Conservation (phyloP, 1,139 yeast species). For the Debaryomyces sp. region DNA sequence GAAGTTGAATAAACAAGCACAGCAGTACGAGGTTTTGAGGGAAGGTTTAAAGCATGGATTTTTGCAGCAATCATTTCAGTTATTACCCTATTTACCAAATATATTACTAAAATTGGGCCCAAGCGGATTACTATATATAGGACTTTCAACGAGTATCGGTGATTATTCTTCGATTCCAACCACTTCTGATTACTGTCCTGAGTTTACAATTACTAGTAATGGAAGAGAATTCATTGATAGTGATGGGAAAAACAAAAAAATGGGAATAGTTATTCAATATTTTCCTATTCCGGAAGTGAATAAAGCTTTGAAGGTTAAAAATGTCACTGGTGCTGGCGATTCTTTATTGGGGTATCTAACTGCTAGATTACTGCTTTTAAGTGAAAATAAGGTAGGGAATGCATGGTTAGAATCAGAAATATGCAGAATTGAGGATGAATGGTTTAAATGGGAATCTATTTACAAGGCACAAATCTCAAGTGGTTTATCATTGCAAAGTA, state of each 20-base stretch:
- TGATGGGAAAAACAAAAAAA: slow-evolving; percentile 21
- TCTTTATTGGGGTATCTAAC: slow-evolving; percentile 59
- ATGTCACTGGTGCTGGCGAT: slow-evolving; percentile 79
- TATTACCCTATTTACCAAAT: slow-evolving; percentile 74
- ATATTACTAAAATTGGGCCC: slow-evolving; percentile 69
- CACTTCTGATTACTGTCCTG: slow-evolving; percentile 33
- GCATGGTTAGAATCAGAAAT: slow-evolving; percentile 30
- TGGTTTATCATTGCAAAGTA: slow-evolving; percentile 44
- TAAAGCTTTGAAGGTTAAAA: slow-evolving; percentile 34
- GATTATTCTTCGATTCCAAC: slow-evolving; percentile 42
- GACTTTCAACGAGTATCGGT: slow-evolving; percentile 28
- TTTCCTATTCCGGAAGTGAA: slow-evolving; percentile 52
- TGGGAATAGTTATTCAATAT: slow-evolving; percentile 67
- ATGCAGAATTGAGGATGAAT: slow-evolving; percentile 30
- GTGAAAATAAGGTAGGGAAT: slow-evolving; percentile 9
- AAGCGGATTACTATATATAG: slow-evolving; percentile 59
- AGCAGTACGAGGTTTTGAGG: slow-evolving; percentile 22
- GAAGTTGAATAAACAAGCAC: slow-evolving; percentile 31
- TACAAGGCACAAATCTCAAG: slow-evolving; percentile 58
- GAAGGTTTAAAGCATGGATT: slow-evolving; percentile 49
- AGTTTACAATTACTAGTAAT: slow-evolving; percentile 20
- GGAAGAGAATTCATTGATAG: slow-evolving; percentile 20
- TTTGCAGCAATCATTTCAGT: slow-evolving; percentile 68
- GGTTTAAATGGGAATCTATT: slow-evolving; percentile 38
- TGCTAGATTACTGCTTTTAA: slow-evolving; percentile 25